A percentile compares a stretch with the other conserved stretches of the same genome.
These are phyloP conservation scores for Kwoniella bestiolae DNA, from an alignment of 768 basidiomycete species.

Conservation along the genomic window DNA sequence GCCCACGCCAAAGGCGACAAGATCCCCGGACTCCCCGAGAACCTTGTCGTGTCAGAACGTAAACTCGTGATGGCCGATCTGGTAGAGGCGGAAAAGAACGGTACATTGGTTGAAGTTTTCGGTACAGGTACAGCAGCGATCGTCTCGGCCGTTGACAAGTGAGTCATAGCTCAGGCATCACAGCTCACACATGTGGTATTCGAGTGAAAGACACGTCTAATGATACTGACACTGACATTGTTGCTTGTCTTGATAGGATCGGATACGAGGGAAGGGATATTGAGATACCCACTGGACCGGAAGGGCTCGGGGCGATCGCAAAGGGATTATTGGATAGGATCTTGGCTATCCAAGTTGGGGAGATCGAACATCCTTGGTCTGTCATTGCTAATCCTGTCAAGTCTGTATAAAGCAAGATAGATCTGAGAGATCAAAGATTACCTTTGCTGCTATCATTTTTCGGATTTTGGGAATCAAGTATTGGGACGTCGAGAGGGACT, in stretches of 20 bases:
- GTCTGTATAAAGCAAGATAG: not conserved
- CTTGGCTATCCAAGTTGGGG: slow-evolving; percentile 76
- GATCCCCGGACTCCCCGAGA: slow-evolving; percentile 61
- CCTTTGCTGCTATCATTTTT: too few relatives aligned
- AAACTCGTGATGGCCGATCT: slow-evolving; percentile 67
- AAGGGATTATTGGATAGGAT: slow-evolving; percentile 72
- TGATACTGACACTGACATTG: not conserved
- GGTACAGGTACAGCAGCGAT: slow-evolving; percentile 73
- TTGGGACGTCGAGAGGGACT: too few relatives aligned
- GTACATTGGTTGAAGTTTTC: slow-evolving; percentile 77
- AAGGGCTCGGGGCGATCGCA: slow-evolving; percentile 81
- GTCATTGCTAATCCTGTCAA: slow-evolving; percentile 61
- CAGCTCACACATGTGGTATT: too few relatives aligned
- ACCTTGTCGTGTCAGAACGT: slow-evolving; percentile 65
- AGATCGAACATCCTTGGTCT: slow-evolving; percentile 70
- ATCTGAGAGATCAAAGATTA: not conserved
- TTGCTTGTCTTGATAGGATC: slow-evolving; percentile 56
- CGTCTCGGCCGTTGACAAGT: slow-evolving; percentile 56
- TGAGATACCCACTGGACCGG: slow-evolving; percentile 67
- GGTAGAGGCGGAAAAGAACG: slow-evolving; percentile 62
- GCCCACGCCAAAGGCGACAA: slow-evolving; percentile 64
- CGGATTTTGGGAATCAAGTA: too few relatives aligned
- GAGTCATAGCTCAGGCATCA: too few relatives aligned
- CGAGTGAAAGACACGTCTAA: too few relatives aligned
- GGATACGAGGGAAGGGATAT: slow-evolving; percentile 67